Conservation (phyloP, 2,329 filamentous ascomycete species). For the Anthostomella pinea region DNA sequence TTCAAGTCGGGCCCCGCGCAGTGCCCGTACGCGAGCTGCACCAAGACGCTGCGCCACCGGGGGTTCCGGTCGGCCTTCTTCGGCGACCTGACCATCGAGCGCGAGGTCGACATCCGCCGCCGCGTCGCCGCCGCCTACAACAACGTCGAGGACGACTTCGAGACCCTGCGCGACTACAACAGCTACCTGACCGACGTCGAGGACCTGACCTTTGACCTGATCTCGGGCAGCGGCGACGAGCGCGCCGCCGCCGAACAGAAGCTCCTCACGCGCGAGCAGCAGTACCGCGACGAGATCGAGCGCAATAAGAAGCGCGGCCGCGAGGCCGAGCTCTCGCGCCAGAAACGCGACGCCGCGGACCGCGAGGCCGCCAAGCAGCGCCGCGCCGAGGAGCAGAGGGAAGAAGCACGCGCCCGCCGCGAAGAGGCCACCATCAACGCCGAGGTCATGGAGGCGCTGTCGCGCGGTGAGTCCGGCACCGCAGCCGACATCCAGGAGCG, state of each 20-base stretch:
- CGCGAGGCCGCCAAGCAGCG: slow-evolving; percentile 63
- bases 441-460: slow-evolving; percentile 68
- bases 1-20: slow-evolving; percentile 89
- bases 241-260: slow-evolving; percentile 44
- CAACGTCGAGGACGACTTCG: slow-evolving; percentile 86
- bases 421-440: slow-evolving; percentile 62
- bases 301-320: slow-evolving; percentile 54
- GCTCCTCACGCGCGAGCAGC: slow-evolving; percentile 63
- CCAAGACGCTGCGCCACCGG: slow-evolving; percentile 78
- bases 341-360: slow-evolving; percentile 59
- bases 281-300: slow-evolving; percentile 68
- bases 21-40: slow-evolving; percentile 87
- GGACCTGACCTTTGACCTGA: slow-evolving; percentile 83
- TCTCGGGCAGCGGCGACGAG: slow-evolving; percentile 67
- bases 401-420: slow-evolving; percentile 68
- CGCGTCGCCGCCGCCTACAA: slow-evolving; percentile 82
- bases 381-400: slow-evolving; percentile 60
- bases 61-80: slow-evolving; percentile 89
- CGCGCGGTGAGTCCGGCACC: slow-evolving; percentile 56
- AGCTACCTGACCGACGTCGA: slow-evolving; percentile 94
- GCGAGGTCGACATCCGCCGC: slow-evolving; percentile 87
- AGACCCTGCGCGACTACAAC: slow-evolving; percentile 79
- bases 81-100: slow-evolving; percentile 80
- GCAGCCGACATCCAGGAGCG: slow-evolving; percentile 58
- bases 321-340: slow-evolving; percentile 53